A percentile compares a stretch with the other conserved stretches of the same genome.
Evolutionary conservation across 164 flowering plant genomes (phyloP).

Genomic region (Hamamelis virginiana): DNA sequence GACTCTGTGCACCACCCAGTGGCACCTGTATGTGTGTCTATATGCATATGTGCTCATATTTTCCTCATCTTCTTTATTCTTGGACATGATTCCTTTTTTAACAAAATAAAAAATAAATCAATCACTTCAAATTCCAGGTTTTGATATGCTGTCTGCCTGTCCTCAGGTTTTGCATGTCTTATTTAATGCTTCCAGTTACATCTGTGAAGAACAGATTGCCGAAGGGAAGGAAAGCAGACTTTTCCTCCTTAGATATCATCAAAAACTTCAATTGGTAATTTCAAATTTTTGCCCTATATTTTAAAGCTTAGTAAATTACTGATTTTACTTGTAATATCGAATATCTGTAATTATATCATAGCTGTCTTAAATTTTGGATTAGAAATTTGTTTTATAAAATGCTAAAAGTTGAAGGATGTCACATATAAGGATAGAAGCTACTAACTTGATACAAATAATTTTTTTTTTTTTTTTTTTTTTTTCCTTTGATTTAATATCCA

Average conservation of each 20-base stretch:
- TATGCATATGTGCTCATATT: neutral
- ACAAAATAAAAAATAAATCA: neutral
- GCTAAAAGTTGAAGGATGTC: neutral
- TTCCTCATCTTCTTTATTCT: neutral
- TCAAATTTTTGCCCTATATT: neutral
- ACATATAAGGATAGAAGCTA: neutral
- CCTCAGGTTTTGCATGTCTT: neutral
- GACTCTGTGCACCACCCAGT: no score
- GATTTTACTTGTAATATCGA: neutral
- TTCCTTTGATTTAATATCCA: no score
- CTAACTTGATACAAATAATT: no score
- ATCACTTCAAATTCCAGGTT: neutral
- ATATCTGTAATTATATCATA: neutral
- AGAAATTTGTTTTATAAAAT: no score
- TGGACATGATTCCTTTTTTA: neutral
- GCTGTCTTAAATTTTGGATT: no score
- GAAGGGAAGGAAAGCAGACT: neutral
- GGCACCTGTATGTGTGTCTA: no score
- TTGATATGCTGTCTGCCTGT: neutral
- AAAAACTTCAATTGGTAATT: neutral
- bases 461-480: no score
- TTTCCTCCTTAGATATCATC: neutral
- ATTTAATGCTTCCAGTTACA: neutral
- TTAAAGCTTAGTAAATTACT: neutral
- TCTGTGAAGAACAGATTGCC: no score